A percentile compares a stretch with the other conserved stretches of the same genome.
phyloP scores from a whole-genome alignment of 1,139 yeast species.

The Geotrichum carabidarum region DNA sequence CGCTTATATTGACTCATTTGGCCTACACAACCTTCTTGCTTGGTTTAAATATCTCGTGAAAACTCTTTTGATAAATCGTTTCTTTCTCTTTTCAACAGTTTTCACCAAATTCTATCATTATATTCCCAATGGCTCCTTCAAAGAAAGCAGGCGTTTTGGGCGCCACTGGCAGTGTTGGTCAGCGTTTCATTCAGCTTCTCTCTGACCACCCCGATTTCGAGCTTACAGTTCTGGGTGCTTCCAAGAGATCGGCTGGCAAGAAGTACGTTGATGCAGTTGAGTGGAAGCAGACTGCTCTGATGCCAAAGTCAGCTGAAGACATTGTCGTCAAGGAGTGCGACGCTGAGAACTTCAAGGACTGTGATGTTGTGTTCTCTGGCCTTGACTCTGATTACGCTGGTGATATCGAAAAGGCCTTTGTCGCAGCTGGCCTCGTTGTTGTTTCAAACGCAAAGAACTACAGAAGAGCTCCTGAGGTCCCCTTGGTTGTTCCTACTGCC shows the following conservation, averaged over 20 bases:
- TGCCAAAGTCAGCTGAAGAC: slow-evolving; percentile 63
- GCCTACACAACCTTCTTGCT: not conserved
- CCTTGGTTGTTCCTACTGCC: slow-evolving; percentile 90
- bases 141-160: slow-evolving; percentile 73
- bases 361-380: slow-evolving; percentile 94
- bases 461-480: slow-evolving; percentile 82
- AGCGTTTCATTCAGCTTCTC: slow-evolving; percentile 80
- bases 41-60: not conserved
- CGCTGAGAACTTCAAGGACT: slow-evolving; percentile 69
- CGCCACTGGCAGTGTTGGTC: slow-evolving; percentile 98
- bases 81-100: not conserved
- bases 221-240: slow-evolving; percentile 83
- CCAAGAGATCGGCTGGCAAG: slow-evolving; percentile 90
- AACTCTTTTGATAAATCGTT: not conserved
- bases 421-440: slow-evolving; percentile 73
- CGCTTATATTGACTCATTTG: too few species aligned
- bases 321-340: slow-evolving; percentile 73
- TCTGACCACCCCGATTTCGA: slow-evolving; percentile 88
- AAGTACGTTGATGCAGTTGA: slow-evolving; percentile 76
- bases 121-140: slow-evolving; percentile 17
- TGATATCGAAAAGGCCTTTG: slow-evolving; percentile 75
- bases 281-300: slow-evolving; percentile 88
- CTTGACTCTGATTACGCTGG: slow-evolving; percentile 93
- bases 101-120: not conserved
- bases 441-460: slow-evolving; percentile 95